These are phyloP conservation scores for Yamadazyma sp. DNA, from an alignment of 1,139 yeast genomes.

Conservation along the genomic window DNA sequence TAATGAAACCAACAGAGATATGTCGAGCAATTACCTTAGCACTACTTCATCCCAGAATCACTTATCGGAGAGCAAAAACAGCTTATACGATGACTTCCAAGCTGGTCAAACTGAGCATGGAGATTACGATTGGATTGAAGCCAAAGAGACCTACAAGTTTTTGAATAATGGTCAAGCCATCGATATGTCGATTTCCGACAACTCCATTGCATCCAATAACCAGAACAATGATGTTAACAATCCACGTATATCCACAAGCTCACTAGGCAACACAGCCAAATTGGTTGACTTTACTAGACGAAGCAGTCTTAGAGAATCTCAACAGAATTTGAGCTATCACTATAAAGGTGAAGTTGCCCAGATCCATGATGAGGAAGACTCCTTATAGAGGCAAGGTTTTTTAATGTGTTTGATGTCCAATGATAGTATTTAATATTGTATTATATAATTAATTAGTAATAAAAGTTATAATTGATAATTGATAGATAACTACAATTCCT, in stretches of 20 bases:
- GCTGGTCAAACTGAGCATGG: slow-evolving; percentile 29
- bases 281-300: slow-evolving; percentile 54
- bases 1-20: slow-evolving; percentile 27
- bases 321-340: slow-evolving; percentile 21
- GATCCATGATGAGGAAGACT: slow-evolving; percentile 30
- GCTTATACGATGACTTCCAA: slow-evolving; percentile 28
- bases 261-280: slow-evolving; percentile 37
- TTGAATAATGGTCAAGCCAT: slow-evolving; percentile 15
- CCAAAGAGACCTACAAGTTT: slow-evolving; percentile 14
- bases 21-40: slow-evolving; percentile 15
- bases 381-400: neutral
- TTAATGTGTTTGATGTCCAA: slow-evolving; percentile 4
- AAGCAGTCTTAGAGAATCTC: slow-evolving; percentile 45
- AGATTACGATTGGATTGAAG: slow-evolving; percentile 27
- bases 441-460: slow-evolving; percentile 9
- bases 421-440: slow-evolving; percentile 5
- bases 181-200: slow-evolving; percentile 14
- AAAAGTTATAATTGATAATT: slow-evolving; percentile 2
- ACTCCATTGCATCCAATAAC: slow-evolving; percentile 10
- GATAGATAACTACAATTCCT: slow-evolving; percentile 6
- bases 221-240: slow-evolving; percentile 5
- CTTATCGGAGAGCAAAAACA: slow-evolving; percentile 12
- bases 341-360: slow-evolving; percentile 37
- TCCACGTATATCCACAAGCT: slow-evolving; percentile 18
- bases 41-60: neutral